These are phyloP conservation scores for Carex myosuroides DNA, from an alignment of 176 grass and related monocot species.

Conservation along the genomic window DNA sequence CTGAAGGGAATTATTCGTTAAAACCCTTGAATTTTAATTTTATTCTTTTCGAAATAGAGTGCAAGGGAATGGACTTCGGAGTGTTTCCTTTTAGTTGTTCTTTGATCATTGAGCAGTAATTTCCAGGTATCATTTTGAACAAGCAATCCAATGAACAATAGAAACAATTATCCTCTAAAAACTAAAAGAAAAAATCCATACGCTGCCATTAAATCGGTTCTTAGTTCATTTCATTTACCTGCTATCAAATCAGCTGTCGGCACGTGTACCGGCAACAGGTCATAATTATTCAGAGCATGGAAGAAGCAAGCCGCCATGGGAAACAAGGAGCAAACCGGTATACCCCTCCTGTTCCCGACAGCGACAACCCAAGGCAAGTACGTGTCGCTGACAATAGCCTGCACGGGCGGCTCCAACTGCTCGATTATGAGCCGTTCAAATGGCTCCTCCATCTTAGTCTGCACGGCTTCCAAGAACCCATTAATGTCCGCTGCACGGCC, in stretches of 20 bases:
- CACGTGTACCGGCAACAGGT: background rate
- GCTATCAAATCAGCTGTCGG: background rate
- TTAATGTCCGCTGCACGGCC: constrained; percentile 37
- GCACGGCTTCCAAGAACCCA: constrained; percentile 36
- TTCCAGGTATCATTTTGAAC: background rate
- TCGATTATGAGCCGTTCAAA: constrained; percentile 26
- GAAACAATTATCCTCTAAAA: background rate
- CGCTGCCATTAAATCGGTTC: background rate
- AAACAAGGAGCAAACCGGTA: constrained; percentile 32
- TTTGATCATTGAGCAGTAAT: too few relatives aligned
- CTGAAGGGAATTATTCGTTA: too few relatives aligned
- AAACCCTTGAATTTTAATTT: too few relatives aligned
- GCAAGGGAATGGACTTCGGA: background rate
- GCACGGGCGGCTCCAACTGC: constrained; percentile 9
- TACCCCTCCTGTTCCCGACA: constrained; percentile 15
- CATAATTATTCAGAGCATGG: constrained; percentile 18
- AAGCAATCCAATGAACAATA: background rate
- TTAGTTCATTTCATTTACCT: background rate
- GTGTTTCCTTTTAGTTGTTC: too few relatives aligned
- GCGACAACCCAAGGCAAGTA: constrained; percentile 26
- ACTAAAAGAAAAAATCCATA: background rate
- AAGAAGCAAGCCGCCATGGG: constrained; percentile 33
- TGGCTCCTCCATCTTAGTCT: constrained; percentile 34
- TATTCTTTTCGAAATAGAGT: too few relatives aligned
- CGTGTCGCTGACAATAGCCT: constrained; percentile 15